phyloP scores from a whole-genome alignment of 306 rosid genomes.

The Dryas alaskensis region DNA sequence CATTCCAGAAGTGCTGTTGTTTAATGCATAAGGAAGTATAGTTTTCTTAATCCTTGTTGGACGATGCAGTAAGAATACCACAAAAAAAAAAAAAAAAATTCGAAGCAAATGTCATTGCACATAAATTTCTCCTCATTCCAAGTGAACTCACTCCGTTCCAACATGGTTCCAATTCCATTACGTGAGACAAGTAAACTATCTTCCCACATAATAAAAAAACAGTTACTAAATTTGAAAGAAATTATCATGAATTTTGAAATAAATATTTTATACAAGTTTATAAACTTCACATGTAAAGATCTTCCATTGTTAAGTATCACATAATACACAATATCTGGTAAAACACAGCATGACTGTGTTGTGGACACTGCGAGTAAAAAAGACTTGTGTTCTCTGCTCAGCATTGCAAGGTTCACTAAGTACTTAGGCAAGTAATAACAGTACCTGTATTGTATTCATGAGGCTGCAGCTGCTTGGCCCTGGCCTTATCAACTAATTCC shows the following conservation, averaged over 20 bases:
- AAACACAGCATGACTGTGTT: not conserved
- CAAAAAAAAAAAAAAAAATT: not conserved
- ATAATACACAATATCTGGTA: not conserved
- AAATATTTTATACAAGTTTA: not conserved
- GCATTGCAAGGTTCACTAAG: not conserved
- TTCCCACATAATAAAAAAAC: not conserved
- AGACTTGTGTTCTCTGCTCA: not conserved
- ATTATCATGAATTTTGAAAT: conserved; percentile 3
- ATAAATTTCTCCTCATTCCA: not conserved
- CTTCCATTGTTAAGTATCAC: not conserved
- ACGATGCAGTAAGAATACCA: not conserved
- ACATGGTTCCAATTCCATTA: not conserved
- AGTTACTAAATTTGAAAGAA: not conserved
- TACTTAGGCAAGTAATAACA: not conserved
- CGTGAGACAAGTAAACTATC: not conserved
- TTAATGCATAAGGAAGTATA: no score
- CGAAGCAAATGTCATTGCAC: not conserved
- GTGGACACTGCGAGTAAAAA: no score
- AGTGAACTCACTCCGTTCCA: not conserved
- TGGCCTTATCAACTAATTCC: conserved; percentile 91
- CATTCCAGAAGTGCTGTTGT: not conserved
- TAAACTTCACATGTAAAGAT: not conserved
- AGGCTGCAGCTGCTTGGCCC: conserved; percentile 96
- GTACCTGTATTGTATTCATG: conserved; percentile 83
- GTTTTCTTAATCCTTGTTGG: not conserved